These are phyloP conservation scores for Leucocoprinus leucothites DNA, from an alignment of 768 basidiomycete species.

Conservation along the genomic window DNA sequence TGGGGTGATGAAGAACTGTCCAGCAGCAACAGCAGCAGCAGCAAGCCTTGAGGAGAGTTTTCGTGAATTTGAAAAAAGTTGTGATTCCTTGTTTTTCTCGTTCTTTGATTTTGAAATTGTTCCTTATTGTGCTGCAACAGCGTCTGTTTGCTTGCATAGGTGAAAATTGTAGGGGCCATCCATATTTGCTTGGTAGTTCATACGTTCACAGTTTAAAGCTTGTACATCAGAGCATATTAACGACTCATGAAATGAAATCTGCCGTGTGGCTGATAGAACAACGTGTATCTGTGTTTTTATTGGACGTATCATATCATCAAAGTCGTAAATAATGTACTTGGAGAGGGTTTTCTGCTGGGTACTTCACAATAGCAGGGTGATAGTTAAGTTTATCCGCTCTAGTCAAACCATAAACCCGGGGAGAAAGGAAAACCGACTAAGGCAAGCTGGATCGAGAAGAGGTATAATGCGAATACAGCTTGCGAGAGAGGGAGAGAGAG, in stretches of 20 bases:
- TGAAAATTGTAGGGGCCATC: no score
- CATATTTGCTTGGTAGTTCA: constrained; percentile 6
- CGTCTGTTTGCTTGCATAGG: background rate
- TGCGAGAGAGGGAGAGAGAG: background rate
- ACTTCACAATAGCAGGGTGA: constrained; percentile 12
- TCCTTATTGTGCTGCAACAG: constrained; percentile 2
- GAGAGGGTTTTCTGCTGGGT: background rate
- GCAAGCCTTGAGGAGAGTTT: constrained; percentile 7
- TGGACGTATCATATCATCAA: constrained; percentile 8
- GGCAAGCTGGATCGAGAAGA: background rate
- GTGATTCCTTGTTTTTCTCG: background rate
- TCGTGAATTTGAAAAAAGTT: background rate
- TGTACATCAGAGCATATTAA: constrained; percentile 6
- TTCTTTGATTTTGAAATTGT: no score
- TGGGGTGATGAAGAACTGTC: constrained; percentile 72
- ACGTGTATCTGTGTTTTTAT: constrained; percentile 1
- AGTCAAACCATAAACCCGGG: constrained; percentile 11
- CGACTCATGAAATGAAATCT: background rate
- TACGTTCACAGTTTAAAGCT: background rate
- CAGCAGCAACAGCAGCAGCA: no score
- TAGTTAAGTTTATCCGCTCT: constrained; percentile 14
- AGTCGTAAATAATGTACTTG: constrained; percentile 10
- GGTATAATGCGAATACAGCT: constrained; percentile 9
- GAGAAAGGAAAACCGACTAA: background rate
- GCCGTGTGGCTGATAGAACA: background rate